Percentiles rank a stretch among this genome's conserved stretches.
phyloP scores from a whole-genome alignment of 805 yeast species.

The Yamadazyma tumulicola region DNA sequence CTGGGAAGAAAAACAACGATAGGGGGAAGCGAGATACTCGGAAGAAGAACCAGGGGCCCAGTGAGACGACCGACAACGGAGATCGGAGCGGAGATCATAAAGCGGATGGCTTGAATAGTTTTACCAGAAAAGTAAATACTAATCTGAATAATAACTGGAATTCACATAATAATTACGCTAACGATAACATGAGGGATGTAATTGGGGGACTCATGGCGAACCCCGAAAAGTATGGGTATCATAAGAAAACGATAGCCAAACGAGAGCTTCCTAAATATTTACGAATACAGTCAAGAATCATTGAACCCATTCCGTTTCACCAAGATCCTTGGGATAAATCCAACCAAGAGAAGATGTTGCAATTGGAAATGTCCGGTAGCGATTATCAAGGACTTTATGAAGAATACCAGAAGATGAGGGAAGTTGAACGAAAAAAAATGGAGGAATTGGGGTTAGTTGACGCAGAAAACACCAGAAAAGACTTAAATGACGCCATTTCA shows the following conservation, averaged over 20 bases:
- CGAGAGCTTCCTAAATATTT: conserved; percentile 36
- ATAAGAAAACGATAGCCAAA: conserved; percentile 11
- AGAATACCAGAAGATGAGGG: conserved; percentile 69
- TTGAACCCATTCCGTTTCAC: conserved; percentile 28
- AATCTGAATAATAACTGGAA: no score
- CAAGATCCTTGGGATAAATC: conserved; percentile 64
- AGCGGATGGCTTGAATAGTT: no score
- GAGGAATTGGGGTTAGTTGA: conserved; percentile 81
- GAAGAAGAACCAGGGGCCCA: no score
- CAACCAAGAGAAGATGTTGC: conserved; percentile 64
- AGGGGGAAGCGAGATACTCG: no score
- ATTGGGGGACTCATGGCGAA: conserved; percentile 30
- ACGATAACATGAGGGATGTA: no score
- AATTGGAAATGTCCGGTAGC: conserved; percentile 41
- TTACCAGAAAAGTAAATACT: no score
- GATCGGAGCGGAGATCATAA: no score
- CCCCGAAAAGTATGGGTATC: conserved; percentile 30
- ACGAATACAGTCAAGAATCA: conserved; percentile 31
- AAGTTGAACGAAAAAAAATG: conserved; percentile 72
- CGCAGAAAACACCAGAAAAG: conserved; percentile 76
- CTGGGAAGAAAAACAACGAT: no score
- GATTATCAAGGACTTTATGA: conserved; percentile 76
- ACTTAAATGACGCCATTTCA: conserved; percentile 80
- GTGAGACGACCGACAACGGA: no score
- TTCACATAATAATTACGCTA: no score